phyloP scores from a whole-genome alignment of 2,329 filamentous ascomycete genomes.

The Aspergillus ibericus region DNA sequence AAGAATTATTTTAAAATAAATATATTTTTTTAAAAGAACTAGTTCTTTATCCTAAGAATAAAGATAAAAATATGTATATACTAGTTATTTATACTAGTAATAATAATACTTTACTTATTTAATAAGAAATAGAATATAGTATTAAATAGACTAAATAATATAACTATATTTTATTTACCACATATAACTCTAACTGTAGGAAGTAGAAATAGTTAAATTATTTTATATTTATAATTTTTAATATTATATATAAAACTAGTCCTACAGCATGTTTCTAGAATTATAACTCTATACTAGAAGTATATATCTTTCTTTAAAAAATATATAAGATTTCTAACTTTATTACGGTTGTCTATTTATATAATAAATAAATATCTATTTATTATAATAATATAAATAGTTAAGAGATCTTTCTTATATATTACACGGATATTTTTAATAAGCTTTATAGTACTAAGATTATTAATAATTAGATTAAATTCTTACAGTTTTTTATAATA shows the following conservation, averaged over 20 bases:
- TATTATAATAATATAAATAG: neutral
- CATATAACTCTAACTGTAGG: neutral
- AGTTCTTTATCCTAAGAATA: too few relatives aligned
- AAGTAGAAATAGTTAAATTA: neutral
- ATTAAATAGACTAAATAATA: neutral
- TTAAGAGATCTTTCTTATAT: too few relatives aligned
- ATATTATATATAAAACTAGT: neutral
- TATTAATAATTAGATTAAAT: neutral
- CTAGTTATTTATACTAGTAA: neutral
- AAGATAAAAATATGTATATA: too few relatives aligned
- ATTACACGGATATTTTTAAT: neutral
- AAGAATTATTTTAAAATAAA: too few relatives aligned
- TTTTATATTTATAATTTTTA: neutral
- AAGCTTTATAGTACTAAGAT: too few relatives aligned
- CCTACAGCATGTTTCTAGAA: neutral
- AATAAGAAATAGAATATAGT: neutral
- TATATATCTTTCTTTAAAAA: too few relatives aligned
- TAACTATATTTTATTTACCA: neutral
- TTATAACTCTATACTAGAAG: neutral
- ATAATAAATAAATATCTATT: neutral
- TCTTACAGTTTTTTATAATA: neutral
- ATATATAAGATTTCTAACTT: neutral
- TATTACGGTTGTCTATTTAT: neutral
- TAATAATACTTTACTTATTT: neutral
- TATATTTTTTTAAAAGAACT: too few relatives aligned